Conservation (phyloP, 192 early-diverging fungal genomes). For the Glomus cerebriforme region DNA sequence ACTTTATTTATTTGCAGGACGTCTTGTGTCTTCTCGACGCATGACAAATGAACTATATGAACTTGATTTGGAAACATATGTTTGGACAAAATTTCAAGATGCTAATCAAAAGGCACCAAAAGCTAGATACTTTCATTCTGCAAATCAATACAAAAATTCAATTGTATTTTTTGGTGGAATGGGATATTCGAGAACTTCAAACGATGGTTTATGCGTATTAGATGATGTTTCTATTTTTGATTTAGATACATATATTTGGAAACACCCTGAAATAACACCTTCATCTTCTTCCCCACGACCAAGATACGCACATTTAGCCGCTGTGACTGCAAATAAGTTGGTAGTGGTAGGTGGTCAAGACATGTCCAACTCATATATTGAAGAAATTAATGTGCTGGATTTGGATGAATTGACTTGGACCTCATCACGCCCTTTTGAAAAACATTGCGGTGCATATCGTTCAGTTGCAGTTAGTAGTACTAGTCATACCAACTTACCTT, state of each 20-base stretch:
- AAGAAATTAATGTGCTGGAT: slow-evolving; percentile 79
- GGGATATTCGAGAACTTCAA: slow-evolving; percentile 60
- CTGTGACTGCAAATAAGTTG: slow-evolving; percentile 62
- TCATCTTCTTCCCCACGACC: slow-evolving; percentile 61
- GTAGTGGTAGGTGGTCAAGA: slow-evolving; percentile 80
- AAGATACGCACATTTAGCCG: slow-evolving; percentile 78
- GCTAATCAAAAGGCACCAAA: slow-evolving; percentile 46
- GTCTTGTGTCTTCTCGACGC: slow-evolving; percentile 65
- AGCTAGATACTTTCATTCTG: slow-evolving; percentile 77
- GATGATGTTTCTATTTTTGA: slow-evolving; percentile 73
- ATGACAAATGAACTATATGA: slow-evolving; percentile 74
- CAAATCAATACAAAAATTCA: slow-evolving; percentile 67
- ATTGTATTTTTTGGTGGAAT: slow-evolving; percentile 81
- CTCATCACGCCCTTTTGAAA: slow-evolving; percentile 63
- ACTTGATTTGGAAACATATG: slow-evolving; percentile 64
- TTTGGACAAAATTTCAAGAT: slow-evolving; percentile 54
- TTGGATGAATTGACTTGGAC: slow-evolving; percentile 69
- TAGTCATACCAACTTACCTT: slow-evolving; percentile 44
- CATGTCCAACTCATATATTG: slow-evolving; percentile 73
- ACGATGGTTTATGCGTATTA: slow-evolving; percentile 64
- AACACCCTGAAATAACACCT: slow-evolving; percentile 45
- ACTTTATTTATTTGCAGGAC: slow-evolving; percentile 74
- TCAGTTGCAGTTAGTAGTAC: slow-evolving; percentile 68
- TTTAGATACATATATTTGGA: slow-evolving; percentile 69
- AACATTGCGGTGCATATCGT: slow-evolving; percentile 78